Percentiles rank a stretch among this genome's conserved stretches.
phyloP scores from a whole-genome alignment of 805 yeast genomes.

The Soucietia sequanensis region DNA sequence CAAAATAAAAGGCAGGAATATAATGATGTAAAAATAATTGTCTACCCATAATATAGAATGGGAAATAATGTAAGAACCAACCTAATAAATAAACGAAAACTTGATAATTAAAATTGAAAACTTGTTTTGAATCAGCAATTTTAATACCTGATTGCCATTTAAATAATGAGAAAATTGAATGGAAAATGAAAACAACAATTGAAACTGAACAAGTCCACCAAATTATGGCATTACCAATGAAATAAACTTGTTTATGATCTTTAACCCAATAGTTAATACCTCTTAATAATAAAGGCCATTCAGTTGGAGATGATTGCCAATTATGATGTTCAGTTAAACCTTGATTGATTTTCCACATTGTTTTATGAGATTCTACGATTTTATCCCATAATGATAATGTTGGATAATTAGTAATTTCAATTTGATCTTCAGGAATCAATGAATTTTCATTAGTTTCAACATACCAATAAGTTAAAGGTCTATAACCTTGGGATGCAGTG shows the following conservation, averaged over 20 bases:
- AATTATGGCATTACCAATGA: slow-evolving; percentile 73
- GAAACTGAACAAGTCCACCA: slow-evolving; percentile 72
- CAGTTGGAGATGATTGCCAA: slow-evolving; percentile 68
- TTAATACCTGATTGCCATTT: slow-evolving; percentile 60
- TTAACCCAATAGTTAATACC: slow-evolving; percentile 82
- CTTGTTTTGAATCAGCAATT: slow-evolving; percentile 49
- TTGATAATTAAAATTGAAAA: slow-evolving; percentile 65
- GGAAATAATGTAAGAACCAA: slow-evolving; percentile 69
- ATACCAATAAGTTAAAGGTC: slow-evolving; percentile 65
- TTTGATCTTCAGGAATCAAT: slow-evolving; percentile 29
- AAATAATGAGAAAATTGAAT: slow-evolving; percentile 45
- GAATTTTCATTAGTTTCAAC: slow-evolving; percentile 67
- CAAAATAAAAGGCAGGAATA: slow-evolving; percentile 89
- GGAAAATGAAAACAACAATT: slow-evolving; percentile 49
- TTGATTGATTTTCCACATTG: slow-evolving; percentile 76
- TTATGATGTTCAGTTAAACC: slow-evolving; percentile 68
- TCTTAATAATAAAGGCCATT: slow-evolving; percentile 74
- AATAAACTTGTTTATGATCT: slow-evolving; percentile 59
- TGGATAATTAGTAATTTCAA: slow-evolving; percentile 45
- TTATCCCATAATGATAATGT: slow-evolving; percentile 55
- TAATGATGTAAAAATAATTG: slow-evolving; percentile 93
- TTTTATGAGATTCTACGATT: slow-evolving; percentile 61
- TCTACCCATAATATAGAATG: slow-evolving; percentile 86
- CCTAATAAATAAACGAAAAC: slow-evolving; percentile 63
- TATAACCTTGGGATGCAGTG: slow-evolving; percentile 68